phyloP scores from a whole-genome alignment of 2,329 filamentous ascomycete species.

The Lithohypha guttulata region DNA sequence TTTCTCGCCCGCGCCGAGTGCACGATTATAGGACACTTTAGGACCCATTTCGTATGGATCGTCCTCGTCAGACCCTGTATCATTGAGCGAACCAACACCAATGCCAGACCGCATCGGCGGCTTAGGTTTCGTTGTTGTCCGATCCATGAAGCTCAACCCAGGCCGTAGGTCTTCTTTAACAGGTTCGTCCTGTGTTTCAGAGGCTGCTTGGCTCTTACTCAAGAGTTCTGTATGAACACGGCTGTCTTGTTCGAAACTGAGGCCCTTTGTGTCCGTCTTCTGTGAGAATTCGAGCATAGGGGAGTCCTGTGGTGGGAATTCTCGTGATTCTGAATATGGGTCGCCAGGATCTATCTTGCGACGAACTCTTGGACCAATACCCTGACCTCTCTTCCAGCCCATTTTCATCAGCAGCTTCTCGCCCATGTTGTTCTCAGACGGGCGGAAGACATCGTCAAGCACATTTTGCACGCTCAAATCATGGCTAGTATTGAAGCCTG shows the following conservation, averaged over 20 bases:
- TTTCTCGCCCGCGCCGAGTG: conserved; percentile 71
- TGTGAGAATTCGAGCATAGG: conserved; percentile 45
- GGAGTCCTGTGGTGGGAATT: conserved; percentile 79
- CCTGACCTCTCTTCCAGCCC: conserved; percentile 93
- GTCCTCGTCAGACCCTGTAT: conserved; percentile 89
- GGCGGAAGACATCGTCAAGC: conserved; percentile 62
- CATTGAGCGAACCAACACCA: conserved; percentile 80
- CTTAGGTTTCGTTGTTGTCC: conserved; percentile 41
- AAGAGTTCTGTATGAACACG: not conserved
- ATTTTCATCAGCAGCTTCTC: conserved; percentile 75
- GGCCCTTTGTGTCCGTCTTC: conserved; percentile 37
- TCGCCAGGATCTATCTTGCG: conserved; percentile 47
- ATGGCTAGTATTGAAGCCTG: conserved; percentile 59
- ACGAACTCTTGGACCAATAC: conserved; percentile 76
- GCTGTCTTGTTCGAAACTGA: conserved; percentile 34
- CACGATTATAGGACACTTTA: conserved; percentile 73
- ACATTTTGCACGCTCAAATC: conserved; percentile 42
- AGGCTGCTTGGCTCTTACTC: not conserved
- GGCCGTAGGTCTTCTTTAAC: conserved; percentile 27
- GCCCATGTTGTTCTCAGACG: conserved; percentile 73
- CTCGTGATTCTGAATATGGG: conserved; percentile 45
- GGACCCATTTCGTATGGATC: conserved; percentile 89
- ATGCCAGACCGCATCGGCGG: conserved; percentile 54
- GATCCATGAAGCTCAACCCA: conserved; percentile 26
- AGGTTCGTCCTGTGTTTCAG: conserved; percentile 24